Base-by-base conservation (phyloP, 2,329 filamentous ascomycete genomes). In the Xylaria digitata region DNA sequence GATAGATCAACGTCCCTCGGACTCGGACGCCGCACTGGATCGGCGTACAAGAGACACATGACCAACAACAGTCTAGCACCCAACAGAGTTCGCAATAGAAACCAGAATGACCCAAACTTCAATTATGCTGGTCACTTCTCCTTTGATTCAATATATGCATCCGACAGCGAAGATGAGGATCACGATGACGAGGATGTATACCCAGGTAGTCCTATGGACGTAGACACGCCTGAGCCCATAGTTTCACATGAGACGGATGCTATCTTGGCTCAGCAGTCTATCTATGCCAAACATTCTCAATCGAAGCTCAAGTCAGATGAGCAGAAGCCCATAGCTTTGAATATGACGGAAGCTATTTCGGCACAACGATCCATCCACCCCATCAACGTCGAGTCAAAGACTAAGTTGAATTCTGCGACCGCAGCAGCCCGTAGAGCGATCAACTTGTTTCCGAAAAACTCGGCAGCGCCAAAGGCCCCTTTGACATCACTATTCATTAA, bases 41-140 rank as follows among this genome's bases (percentile, higher is more conserved):
- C 30, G n/a, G 23, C 13, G 4, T 7, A 19, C 13, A 54, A 42
- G 8, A 58, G 15, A 19, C 32, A 8, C 45, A 13, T 6, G 30
- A n/a, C 26, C 13, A 57, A 30, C 26, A 21, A 52, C 23, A 53
- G 6, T 40, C 32, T 8, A 30, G 30, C 48, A 21, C 30, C 60
- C 11, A 34, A 49, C 37, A 8, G 17, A 50, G 26, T 54, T 23
- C 11, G 17, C 2, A 26, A 45, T n/a, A 50, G 40, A 58, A 26
- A 42, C 13, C 45, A 56, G 45, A 21, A 21, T 2, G 58, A 65
- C 19, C 46, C 57, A 6, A 49, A 62, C 40, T 69, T 69, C 61
- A 69, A 67, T n/a, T 30, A 67, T 45, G 54, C 30, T 1, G 67
- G 67, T 15, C 65, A 65, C 40, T 69, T 69, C 37, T 67, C 65